Percentiles rank a stretch among this genome's conserved stretches.
Conservation (phyloP, 805 yeast genomes). For the Schizosaccharomyces lindneri region DNA sequence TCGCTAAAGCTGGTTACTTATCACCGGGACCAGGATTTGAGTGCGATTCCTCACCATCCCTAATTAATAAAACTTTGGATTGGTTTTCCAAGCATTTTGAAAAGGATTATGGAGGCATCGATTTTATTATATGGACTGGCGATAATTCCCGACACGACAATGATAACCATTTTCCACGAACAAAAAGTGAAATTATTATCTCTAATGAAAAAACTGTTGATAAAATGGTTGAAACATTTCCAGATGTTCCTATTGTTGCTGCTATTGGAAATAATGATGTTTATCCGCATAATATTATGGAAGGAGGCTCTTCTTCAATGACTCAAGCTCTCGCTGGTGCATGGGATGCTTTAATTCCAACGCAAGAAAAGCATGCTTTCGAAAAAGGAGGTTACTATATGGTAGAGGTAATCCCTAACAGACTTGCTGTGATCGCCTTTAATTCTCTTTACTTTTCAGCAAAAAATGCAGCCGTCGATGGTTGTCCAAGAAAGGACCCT, state of each 20-base stretch:
- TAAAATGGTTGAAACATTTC: constrained; percentile 9
- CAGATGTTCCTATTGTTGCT: constrained; percentile 28
- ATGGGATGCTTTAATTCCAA: constrained; percentile 54
- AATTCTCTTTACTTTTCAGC: constrained; percentile 55
- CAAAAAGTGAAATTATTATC: constrained; percentile 44
- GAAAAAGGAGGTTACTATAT: constrained; percentile 52
- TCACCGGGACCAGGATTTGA: constrained; percentile 11
- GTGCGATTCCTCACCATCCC: constrained; percentile 46
- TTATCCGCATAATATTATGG: constrained; percentile 64
- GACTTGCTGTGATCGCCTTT: constrained; percentile 53
- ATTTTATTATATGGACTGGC: constrained; percentile 77
- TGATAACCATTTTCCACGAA: constrained; percentile 40
- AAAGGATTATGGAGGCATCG: constrained; percentile 19
- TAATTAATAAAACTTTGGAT: constrained; percentile 35
- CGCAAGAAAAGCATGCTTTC: constrained; percentile 51
- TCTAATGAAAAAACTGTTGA: constrained; percentile 20
- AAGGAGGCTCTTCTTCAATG: constrained; percentile 73
- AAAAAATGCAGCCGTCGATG: constrained; percentile 60
- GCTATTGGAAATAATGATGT: constrained; percentile 72
- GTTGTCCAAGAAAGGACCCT: constrained; percentile 29
- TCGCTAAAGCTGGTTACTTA: constrained; percentile 30
- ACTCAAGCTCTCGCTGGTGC: constrained; percentile 51
- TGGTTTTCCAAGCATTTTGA: constrained; percentile 20
- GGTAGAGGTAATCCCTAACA: constrained; percentile 54
- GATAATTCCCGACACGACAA: constrained; percentile 42